Percentiles rank a stretch among this genome's conserved stretches.
These are phyloP conservation scores for Typha latifolia DNA, from an alignment of 176 grass and related monocot genomes.

Conservation along the genomic window DNA sequence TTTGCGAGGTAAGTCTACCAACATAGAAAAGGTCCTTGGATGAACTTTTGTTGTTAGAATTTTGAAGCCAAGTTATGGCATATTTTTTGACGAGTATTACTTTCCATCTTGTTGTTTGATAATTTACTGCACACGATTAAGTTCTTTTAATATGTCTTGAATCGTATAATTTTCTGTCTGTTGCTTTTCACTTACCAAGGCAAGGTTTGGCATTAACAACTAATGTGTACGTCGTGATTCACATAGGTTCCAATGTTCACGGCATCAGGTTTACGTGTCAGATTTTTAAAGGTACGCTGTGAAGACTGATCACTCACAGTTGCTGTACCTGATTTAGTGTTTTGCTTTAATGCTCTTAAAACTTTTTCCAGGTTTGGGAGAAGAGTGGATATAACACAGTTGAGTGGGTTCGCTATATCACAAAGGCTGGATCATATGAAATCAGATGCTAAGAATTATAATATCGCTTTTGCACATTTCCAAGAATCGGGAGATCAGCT, in stretches of 20 bases:
- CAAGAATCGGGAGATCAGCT: background rate
- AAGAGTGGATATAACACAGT: conserved; percentile 99
- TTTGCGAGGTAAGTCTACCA: too few relatives aligned
- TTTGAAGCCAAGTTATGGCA: too few relatives aligned
- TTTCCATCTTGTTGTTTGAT: too few relatives aligned
- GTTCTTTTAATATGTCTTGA: too few relatives aligned
- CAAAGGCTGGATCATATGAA: conserved; percentile 94
- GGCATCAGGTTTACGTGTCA: conserved; percentile 94
- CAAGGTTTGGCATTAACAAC: background rate
- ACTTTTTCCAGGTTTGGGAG: conserved; percentile 76
- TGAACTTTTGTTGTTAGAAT: background rate
- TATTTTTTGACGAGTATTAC: too few relatives aligned
- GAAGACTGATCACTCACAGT: background rate
- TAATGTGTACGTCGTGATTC: background rate
- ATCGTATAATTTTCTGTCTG: background rate
- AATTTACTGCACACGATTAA: too few relatives aligned
- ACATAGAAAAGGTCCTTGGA: background rate
- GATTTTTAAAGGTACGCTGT: conserved; percentile 86
- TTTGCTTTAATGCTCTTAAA: background rate
- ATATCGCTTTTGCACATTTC: background rate
- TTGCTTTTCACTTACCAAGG: background rate
- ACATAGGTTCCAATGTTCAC: conserved; percentile 97
- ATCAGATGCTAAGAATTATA: conserved; percentile 62
- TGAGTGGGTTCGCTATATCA: conserved; percentile 99
- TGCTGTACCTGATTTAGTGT: background rate